phyloP scores from a whole-genome alignment of 1,284 basidiomycete genomes.

The Cryptococcus floricola region DNA sequence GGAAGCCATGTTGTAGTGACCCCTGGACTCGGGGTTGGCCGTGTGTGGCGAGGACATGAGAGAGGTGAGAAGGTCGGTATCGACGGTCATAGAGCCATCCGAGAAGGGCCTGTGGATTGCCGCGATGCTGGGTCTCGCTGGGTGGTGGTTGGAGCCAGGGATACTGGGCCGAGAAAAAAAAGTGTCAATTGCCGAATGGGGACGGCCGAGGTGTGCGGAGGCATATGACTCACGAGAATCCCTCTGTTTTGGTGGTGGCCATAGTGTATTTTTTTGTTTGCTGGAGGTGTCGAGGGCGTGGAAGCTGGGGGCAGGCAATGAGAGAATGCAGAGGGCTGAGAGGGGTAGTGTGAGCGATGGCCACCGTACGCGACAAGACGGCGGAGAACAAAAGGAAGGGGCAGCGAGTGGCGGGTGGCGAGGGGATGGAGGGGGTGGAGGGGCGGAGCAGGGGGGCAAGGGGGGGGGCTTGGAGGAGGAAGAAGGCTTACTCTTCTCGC shows the following conservation, averaged over 20 bases:
- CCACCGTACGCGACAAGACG: neutral
- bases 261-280: neutral
- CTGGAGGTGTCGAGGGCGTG: no score
- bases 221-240: constrained; percentile 26
- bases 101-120: constrained; percentile 33
- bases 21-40: neutral
- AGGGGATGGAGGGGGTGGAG: neutral
- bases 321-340: neutral
- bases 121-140: constrained; percentile 21
- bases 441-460: neutral
- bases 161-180: constrained; percentile 8
- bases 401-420: neutral
- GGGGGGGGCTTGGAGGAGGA: neutral
- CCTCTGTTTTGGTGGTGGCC: constrained; percentile 30
- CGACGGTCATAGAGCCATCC: constrained; percentile 42
- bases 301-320: neutral
- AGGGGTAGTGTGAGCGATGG: neutral
- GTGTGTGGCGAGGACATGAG: constrained; percentile 20
- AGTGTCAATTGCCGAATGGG: neutral
- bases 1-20: constrained; percentile 4
- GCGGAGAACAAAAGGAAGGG: neutral
- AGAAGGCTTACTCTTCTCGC: neutral
- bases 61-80: constrained; percentile 35
- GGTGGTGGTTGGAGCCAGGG: constrained; percentile 15
- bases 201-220: neutral